A percentile compares a stretch with the other conserved stretches of the same genome.
phyloP scores from a whole-genome alignment of 176 grass and related monocot species.

The Triticum urartu region DNA sequence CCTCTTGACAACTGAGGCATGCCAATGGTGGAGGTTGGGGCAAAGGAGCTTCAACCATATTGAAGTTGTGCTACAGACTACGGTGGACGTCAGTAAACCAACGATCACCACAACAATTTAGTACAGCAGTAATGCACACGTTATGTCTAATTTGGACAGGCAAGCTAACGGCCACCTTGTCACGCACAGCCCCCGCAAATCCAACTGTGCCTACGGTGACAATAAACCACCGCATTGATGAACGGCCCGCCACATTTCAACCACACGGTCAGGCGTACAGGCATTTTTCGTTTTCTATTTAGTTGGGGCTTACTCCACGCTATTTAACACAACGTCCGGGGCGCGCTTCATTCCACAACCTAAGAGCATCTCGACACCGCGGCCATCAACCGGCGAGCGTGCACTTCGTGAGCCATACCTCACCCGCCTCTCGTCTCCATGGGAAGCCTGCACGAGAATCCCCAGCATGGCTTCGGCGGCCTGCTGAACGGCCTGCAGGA shows the following conservation, averaged over 20 bases:
- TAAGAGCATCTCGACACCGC: neutral
- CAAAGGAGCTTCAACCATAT: too few relatives aligned
- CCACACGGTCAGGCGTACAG: neutral
- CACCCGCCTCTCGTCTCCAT: neutral
- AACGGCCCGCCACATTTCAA: neutral
- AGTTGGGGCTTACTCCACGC: neutral
- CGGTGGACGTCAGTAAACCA: too few relatives aligned
- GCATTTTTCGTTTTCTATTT: too few relatives aligned
- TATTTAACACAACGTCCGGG: neutral
- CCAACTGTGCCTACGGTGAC: neutral
- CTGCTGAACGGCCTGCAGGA: conserved; percentile 38
- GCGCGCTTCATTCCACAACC: neutral
- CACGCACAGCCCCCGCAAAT: neutral
- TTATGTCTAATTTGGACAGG: neutral
- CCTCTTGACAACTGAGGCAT: too few relatives aligned
- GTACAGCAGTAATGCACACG: too few relatives aligned
- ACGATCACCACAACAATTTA: too few relatives aligned
- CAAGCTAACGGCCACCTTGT: neutral
- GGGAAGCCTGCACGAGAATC: neutral
- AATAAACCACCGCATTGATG: conserved; percentile 10
- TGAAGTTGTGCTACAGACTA: too few relatives aligned
- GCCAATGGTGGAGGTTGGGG: too few relatives aligned
- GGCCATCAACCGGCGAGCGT: neutral
- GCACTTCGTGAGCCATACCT: neutral
- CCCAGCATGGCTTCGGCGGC: neutral